Percentiles rank a stretch among this genome's conserved stretches.
phyloP scores from a whole-genome alignment of 805 yeast species.

The Diddensiella santjacobensis region DNA sequence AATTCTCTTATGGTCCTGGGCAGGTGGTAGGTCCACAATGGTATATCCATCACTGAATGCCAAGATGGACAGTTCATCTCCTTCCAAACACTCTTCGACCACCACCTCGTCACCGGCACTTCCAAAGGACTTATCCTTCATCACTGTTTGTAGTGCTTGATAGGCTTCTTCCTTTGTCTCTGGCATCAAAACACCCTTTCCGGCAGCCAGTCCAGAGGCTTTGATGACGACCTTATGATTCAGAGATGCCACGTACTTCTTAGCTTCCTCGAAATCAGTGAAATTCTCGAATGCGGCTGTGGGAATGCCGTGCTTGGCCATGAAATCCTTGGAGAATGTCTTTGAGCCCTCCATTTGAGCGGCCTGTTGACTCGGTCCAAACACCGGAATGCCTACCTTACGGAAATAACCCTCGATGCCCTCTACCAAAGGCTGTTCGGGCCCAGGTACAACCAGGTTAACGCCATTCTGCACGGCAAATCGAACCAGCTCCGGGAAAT shows the following conservation, averaged over 20 bases:
- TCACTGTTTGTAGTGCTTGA: constrained; percentile 77
- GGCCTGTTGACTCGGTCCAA: constrained; percentile 91
- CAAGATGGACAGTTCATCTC: constrained; percentile 92
- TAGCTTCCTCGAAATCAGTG: constrained; percentile 71
- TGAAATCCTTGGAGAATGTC: constrained; percentile 88
- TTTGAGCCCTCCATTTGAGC: constrained; percentile 97
- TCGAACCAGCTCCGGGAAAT: constrained; percentile 64
- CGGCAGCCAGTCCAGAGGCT: constrained; percentile 98
- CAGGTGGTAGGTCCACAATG: constrained; percentile 86
- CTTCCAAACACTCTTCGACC: constrained; percentile 92
- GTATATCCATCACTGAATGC: constrained; percentile 94
- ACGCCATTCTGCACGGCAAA: constrained; percentile 70
- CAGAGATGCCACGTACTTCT: constrained; percentile 57
- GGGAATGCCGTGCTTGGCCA: constrained; percentile 89
- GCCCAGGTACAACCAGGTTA: constrained; percentile 88
- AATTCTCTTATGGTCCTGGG: constrained; percentile 96
- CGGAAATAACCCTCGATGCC: constrained; percentile 75
- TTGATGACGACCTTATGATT: constrained; percentile 83
- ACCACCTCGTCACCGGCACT: constrained; percentile 93
- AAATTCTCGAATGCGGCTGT: constrained; percentile 90
- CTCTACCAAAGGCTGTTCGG: constrained; percentile 98
- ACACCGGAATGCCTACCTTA: constrained; percentile 87
- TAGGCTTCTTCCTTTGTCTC: constrained; percentile 77
- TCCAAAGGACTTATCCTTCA: constrained; percentile 88
- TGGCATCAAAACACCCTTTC: constrained; percentile 97